Percentiles rank a stretch among this genome's conserved stretches.
phyloP scores from a whole-genome alignment of 75 land plant genomes.

The Pinus tabuliformis region DNA sequence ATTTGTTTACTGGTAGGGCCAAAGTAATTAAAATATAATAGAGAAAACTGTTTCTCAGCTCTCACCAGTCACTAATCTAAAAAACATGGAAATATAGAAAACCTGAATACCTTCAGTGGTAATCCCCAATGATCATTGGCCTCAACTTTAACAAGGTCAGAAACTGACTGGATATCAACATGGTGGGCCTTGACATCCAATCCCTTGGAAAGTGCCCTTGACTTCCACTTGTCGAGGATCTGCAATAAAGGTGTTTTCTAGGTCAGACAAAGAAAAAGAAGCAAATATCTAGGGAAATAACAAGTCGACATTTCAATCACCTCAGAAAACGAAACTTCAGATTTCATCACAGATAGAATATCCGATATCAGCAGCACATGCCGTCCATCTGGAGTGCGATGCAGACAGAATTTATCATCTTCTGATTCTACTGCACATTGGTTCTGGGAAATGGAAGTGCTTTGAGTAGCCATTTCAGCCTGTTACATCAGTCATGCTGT shows the following conservation, averaged over 20 bases:
- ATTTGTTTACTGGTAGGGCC: no score
- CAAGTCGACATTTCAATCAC: neutral
- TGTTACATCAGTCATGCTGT: neutral
- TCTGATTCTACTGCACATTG: neutral
- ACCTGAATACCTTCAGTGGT: constrained; percentile 1
- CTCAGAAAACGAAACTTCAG: constrained; percentile 1
- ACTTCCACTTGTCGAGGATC: constrained; percentile 8
- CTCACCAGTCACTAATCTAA: neutral
- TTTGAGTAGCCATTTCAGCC: constrained; percentile 1
- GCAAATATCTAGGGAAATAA: neutral
- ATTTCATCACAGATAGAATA: neutral
- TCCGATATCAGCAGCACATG: constrained; percentile 1
- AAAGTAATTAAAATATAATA: no score
- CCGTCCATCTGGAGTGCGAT: neutral
- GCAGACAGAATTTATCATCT: neutral
- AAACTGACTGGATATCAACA: constrained; percentile 2
- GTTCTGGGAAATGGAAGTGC: neutral
- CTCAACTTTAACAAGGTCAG: constrained; percentile 5
- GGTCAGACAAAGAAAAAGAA: neutral
- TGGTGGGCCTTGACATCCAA: neutral
- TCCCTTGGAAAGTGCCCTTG: constrained; percentile 1
- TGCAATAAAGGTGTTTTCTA: neutral
- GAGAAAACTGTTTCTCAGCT: no score
- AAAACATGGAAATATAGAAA: neutral
- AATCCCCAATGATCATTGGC: constrained; percentile 8